Evolutionary conservation across 176 grass and related monocot genomes (phyloP).

Genomic region (barley (Hordeum vulgare)): DNA sequence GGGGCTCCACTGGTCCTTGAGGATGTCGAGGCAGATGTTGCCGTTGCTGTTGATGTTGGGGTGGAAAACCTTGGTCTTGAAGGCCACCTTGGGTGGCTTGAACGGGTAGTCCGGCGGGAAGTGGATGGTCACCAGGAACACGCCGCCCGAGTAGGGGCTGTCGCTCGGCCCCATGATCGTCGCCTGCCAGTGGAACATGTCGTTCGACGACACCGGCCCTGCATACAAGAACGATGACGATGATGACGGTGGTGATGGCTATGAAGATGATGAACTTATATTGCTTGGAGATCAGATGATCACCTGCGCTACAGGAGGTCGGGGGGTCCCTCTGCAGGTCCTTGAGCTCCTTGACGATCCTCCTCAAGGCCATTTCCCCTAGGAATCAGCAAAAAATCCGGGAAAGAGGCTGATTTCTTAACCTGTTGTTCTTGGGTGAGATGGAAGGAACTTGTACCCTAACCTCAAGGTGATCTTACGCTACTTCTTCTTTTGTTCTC

Average conservation of each 20-base stretch:
- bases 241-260: too few relatives aligned
- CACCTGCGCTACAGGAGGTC: slow-evolving; percentile 88
- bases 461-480: background rate
- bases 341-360: slow-evolving; percentile 88
- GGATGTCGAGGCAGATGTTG: slow-evolving; percentile 86
- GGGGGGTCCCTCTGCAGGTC: slow-evolving; percentile 90
- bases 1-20: slow-evolving; percentile 87
- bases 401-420: background rate
- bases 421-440: background rate
- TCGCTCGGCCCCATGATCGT: slow-evolving; percentile 64
- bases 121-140: slow-evolving; percentile 64
- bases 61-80: slow-evolving; percentile 85
- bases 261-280: too few relatives aligned
- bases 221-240: background rate
- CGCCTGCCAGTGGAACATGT: slow-evolving; percentile 96
- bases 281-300: background rate
- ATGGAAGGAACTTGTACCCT: background rate
- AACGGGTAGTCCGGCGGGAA: slow-evolving; percentile 77
- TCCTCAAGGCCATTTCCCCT: slow-evolving; percentile 56
- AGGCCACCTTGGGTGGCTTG: slow-evolving; percentile 80
- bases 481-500: background rate
- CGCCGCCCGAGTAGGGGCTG: slow-evolving; percentile 55
- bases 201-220: slow-evolving; percentile 69
- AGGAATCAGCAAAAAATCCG: background rate
- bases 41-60: slow-evolving; percentile 89